These are phyloP conservation scores for Boletus tylopilopsis DNA, from an alignment of 768 basidiomycete genomes.

Conservation along the genomic window DNA sequence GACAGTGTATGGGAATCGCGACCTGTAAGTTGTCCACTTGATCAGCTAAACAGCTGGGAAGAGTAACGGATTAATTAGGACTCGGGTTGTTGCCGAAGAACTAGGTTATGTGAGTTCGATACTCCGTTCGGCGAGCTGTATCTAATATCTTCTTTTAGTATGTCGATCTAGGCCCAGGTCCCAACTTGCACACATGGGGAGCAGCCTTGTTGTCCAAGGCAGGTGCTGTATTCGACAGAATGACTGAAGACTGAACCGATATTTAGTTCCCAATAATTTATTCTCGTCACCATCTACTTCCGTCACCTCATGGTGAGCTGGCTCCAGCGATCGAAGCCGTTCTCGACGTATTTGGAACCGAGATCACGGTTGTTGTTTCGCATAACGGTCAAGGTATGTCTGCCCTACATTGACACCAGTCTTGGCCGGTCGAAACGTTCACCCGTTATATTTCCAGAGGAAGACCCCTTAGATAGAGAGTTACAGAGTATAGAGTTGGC, in stretches of 20 bases:
- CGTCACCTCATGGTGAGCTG: conserved; percentile 82
- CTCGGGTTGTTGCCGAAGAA: conserved; percentile 72
- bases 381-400: conserved; percentile 85
- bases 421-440: background rate
- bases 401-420: background rate
- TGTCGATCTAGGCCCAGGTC: conserved; percentile 86
- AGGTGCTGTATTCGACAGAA: background rate
- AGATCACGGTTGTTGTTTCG: conserved; percentile 78
- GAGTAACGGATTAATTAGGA: conserved; percentile 39
- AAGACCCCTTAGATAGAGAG: conserved; percentile 85
- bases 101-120: conserved; percentile 67
- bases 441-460: conserved; percentile 47
- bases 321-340: conserved; percentile 89
- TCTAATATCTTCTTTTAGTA: conserved; percentile 44
- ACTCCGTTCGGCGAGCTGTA: background rate
- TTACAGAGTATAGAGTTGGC: conserved; percentile 80
- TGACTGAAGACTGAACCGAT: background rate
- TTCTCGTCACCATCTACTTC: conserved; percentile 81
- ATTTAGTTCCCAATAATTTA: conserved; percentile 81
- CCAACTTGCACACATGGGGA: conserved; percentile 89
- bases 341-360: conserved; percentile 72
- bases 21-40: conserved; percentile 49
- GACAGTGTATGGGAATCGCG: conserved; percentile 78
- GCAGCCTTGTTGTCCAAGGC: conserved; percentile 79
- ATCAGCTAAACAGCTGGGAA: background rate